phyloP scores from a whole-genome alignment of 192 early-diverging fungal species.

The Diversispora epigaea region DNA sequence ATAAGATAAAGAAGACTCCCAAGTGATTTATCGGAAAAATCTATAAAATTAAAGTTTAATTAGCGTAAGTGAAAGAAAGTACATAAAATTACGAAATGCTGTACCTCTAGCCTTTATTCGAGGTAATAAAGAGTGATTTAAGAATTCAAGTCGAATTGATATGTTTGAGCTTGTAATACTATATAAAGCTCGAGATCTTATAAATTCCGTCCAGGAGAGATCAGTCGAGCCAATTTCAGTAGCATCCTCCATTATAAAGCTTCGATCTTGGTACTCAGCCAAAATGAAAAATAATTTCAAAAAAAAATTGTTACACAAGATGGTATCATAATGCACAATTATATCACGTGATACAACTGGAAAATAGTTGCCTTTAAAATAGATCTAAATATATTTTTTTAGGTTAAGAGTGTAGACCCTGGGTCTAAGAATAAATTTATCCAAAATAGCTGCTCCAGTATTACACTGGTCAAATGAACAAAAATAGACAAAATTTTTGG shows the following conservation, averaged over 20 bases:
- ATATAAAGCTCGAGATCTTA: constrained; percentile 21
- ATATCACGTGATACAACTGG: too few species aligned
- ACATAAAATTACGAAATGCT: background rate
- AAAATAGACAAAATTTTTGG: too few species aligned
- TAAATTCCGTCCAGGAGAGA: constrained; percentile 27
- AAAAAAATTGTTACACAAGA: too few species aligned
- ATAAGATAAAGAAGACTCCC: constrained; percentile 51
- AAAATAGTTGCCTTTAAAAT: too few species aligned
- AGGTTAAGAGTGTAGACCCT: too few species aligned
- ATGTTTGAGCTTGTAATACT: constrained; percentile 17
- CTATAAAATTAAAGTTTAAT: background rate
- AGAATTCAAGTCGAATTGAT: constrained; percentile 13
- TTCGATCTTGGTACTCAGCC: too few species aligned
- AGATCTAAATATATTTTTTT: too few species aligned
- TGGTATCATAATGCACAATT: too few species aligned
- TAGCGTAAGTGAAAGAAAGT: background rate
- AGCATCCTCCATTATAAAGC: background rate
- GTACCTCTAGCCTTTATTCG: constrained; percentile 24
- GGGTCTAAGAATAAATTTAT: too few species aligned
- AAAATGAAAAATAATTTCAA: too few species aligned
- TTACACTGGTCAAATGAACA: too few species aligned
- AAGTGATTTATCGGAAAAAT: constrained; percentile 39
- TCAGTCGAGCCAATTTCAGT: constrained; percentile 14
- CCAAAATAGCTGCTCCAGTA: too few species aligned
- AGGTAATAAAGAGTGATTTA: constrained; percentile 26